Evolutionary conservation across 148 eudicot species (phyloP), one percentile per base, ranked within the genome.

Genomic region (Amaranthus palmeri): DNA sequence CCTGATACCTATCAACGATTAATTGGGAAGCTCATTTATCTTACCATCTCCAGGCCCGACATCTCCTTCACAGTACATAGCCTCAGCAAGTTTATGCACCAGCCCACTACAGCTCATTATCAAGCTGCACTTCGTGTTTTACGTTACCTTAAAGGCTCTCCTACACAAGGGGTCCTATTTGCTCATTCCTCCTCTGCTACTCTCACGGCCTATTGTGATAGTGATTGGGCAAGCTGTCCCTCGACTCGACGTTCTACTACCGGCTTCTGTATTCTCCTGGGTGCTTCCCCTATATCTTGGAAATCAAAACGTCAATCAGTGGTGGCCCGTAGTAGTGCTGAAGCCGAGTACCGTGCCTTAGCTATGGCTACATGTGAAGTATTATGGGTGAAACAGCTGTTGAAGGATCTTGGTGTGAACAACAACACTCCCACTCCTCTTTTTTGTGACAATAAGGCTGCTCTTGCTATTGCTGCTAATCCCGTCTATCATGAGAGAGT

Each of bases 41-140:
- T 72, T 3, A 72, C 75, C 36, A 3, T 12, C 0, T 47, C 75
- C 10, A 72, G 75, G 10, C 67, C 48, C 8, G 58, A 61, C 17
- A 49, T 72, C 3, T 4, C 47, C 0, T 72, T 9, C 25, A 1
- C 55, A 0, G 55, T 72, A 0, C 75, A 72, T 25, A 25, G 8
- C 0, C 8, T 72, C 0, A 49, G 65, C 4, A 18, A 61, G 11
- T 72, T 47, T 7, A 36, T 50, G 18, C 67, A 72, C 13, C 2
- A 11, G 6, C 69, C 61, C 3, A 63, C 3, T 0, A 4, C 15
- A 8, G n/a, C 12, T 63, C 61, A 62, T 10, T 40, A 9, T 4
- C 48, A 62, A 8, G 66, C 48, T 62, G n/a, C 42, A 0, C 15
- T 5, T 14, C 15, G 18, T 3, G 44, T 36, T 3, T 11, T 60